These are phyloP conservation scores for Solanum pimpinellifolium DNA, from an alignment of 257 asterid genomes.

Conservation along the genomic window DNA sequence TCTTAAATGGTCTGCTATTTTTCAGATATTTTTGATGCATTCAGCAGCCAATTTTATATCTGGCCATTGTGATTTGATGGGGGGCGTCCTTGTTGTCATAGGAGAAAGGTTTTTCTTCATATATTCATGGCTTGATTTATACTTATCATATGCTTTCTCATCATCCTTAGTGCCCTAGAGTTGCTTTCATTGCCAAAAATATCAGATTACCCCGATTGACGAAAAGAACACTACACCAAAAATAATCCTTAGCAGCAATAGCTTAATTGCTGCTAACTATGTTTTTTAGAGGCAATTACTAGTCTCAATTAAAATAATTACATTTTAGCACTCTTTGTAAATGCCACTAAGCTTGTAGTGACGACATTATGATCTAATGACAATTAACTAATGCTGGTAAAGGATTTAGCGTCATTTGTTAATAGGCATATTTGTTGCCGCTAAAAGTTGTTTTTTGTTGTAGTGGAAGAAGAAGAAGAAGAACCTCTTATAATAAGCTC, in stretches of 20 bases:
- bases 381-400: no score
- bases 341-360: no score
- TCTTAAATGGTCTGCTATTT: background rate
- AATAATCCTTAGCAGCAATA: no score
- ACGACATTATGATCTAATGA: no score
- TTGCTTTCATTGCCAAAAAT: background rate
- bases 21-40: background rate
- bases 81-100: constrained; percentile 24
- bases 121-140: background rate
- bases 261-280: no score
- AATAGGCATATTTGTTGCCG: no score
- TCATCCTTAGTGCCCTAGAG: background rate
- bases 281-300: no score
- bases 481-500: background rate
- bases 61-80: constrained; percentile 63
- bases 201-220: background rate
- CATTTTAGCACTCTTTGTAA: no score
- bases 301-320: no score
- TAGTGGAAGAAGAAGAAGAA: background rate
- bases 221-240: background rate
- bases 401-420: no score
- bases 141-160: background rate
- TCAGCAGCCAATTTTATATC: constrained; percentile 79
- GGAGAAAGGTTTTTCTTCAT: background rate
- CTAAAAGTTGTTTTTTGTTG: no score